These are phyloP conservation scores for Mycena sanguinolenta DNA, from an alignment of 768 basidiomycete genomes.

Conservation along the genomic window DNA sequence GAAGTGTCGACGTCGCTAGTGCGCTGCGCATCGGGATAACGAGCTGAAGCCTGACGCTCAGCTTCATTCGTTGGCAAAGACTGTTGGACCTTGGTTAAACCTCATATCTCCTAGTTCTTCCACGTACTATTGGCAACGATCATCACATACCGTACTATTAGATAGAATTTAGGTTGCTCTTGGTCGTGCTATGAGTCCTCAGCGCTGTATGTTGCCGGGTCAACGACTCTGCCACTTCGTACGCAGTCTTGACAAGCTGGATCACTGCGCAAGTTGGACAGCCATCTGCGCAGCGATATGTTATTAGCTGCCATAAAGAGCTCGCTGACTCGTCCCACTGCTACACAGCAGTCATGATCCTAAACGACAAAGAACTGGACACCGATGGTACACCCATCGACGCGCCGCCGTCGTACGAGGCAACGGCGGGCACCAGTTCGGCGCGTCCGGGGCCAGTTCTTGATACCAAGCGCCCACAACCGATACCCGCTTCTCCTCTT, in stretches of 20 bases:
- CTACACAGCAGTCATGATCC: conserved; percentile 19
- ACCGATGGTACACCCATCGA: background rate
- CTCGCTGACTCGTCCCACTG: background rate
- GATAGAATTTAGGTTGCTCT: too few species aligned
- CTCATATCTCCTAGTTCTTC: too few species aligned
- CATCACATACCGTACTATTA: too few species aligned
- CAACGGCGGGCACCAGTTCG: conserved; percentile 13
- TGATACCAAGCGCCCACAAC: conserved; percentile 22
- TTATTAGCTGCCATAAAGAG: background rate
- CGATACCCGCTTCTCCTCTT: background rate
- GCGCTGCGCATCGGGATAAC: too few species aligned
- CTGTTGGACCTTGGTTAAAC: too few species aligned
- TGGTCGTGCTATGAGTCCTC: too few species aligned
- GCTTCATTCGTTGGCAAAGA: too few species aligned
- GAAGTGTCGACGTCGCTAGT: too few species aligned
- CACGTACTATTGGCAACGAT: too few species aligned
- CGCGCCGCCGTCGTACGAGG: conserved; percentile 34
- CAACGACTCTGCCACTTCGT: too few species aligned
- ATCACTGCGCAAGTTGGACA: background rate
- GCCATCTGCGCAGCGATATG: background rate
- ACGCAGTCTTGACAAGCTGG: background rate
- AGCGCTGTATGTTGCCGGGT: too few species aligned
- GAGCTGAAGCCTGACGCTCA: too few species aligned
- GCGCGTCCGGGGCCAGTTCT: background rate
- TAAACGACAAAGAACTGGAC: conserved; percentile 16